A percentile compares a stretch with the other conserved stretches of the same genome.
Conservation (phyloP, 2,329 filamentous ascomycete species). For the Alternaria brassicicola region DNA sequence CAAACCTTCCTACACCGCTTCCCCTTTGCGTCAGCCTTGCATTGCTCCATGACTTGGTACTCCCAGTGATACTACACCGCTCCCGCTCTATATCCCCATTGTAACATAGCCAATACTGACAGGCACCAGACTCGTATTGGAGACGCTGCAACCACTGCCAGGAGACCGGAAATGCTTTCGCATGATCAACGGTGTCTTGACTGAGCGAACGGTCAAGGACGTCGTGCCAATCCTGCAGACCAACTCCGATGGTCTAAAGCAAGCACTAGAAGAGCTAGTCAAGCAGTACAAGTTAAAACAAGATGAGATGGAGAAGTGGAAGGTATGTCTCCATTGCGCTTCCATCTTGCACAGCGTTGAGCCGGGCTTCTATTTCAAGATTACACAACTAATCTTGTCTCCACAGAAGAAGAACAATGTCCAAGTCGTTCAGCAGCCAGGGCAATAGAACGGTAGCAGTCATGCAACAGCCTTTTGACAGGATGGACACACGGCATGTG, state of each 20-base stretch:
- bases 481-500: slow-evolving; percentile 21
- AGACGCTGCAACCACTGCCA: slow-evolving; percentile 83
- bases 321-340: slow-evolving; percentile 66
- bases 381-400: slow-evolving; percentile 17
- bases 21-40: slow-evolving; percentile 18
- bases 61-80: slow-evolving; percentile 25
- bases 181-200: slow-evolving; percentile 95
- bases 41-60: slow-evolving; percentile 5
- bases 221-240: slow-evolving; percentile 89
- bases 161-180: slow-evolving; percentile 95
- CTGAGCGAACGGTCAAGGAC: slow-evolving; percentile 92
- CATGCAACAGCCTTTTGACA: slow-evolving; percentile 23
- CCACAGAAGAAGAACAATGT: slow-evolving; percentile 86
- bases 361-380: not conserved
- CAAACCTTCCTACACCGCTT: slow-evolving; percentile 26
- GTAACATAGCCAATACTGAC: slow-evolving; percentile 22
- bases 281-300: slow-evolving; percentile 97
- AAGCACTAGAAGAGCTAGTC: slow-evolving; percentile 90
- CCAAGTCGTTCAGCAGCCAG: slow-evolving; percentile 78
- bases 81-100: slow-evolving; percentile 18
- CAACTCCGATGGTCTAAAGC: slow-evolving; percentile 91
- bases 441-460: slow-evolving; percentile 24
- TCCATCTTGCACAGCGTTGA: not conserved
- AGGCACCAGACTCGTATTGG: slow-evolving; percentile 78
- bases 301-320: slow-evolving; percentile 96